These are phyloP conservation scores for Solanum hybrid DNA, from an alignment of 305 asterid genomes.

Conservation along the genomic window DNA sequence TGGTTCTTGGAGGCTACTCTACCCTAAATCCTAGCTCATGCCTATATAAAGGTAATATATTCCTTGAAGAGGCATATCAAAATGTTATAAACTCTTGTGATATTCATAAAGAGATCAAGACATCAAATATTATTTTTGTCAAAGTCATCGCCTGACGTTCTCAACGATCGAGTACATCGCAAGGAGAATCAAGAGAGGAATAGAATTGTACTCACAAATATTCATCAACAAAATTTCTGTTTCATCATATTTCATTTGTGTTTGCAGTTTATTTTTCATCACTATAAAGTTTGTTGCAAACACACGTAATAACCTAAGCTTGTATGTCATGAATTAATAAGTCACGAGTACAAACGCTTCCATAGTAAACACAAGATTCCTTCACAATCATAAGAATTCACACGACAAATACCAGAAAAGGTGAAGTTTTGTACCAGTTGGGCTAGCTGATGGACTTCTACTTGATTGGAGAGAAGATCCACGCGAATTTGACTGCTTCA, in stretches of 20 bases:
- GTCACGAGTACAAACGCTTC: not conserved
- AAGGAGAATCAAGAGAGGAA: not conserved
- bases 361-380: not conserved
- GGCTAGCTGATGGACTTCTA: slow-evolving; percentile 39
- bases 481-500: slow-evolving; percentile 35
- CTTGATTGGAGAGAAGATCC: slow-evolving; percentile 39
- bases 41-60: not conserved
- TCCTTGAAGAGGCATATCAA: not conserved
- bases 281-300: not conserved
- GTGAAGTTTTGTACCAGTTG: slow-evolving; percentile 28
- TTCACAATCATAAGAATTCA: not conserved
- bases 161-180: not conserved
- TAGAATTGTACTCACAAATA: not conserved
- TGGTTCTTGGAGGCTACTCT: not conserved
- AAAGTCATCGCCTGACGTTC: fast-evolving
- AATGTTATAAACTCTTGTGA: not conserved
- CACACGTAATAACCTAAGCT: not conserved
- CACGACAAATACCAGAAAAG: not conserved
- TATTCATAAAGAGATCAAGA: not conserved
- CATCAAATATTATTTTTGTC: not conserved
- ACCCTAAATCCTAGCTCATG: not conserved
- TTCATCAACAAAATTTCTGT: not conserved
- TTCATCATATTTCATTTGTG: not conserved
- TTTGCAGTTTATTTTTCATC: not conserved
- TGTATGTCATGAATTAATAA: not conserved